Evolutionary conservation across 2,329 filamentous ascomycete genomes (phyloP).

Genomic region (Fusarium annulatum): DNA sequence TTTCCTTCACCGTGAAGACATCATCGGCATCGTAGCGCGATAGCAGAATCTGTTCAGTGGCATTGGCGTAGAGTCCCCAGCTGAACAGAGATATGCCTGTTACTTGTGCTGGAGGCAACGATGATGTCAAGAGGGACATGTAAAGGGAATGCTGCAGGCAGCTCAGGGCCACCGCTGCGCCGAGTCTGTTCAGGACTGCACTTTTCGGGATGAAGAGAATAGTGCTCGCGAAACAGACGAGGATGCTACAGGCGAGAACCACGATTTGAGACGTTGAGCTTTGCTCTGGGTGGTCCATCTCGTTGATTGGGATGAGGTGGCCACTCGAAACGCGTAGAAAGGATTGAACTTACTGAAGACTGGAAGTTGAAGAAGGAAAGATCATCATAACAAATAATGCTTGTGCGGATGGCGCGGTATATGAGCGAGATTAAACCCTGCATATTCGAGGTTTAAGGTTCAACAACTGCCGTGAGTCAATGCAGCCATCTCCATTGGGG

Average conservation of each 20-base stretch:
- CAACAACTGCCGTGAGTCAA: background rate
- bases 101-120: background rate
- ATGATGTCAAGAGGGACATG: background rate
- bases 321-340: background rate
- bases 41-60: background rate
- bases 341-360: background rate
- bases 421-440: background rate
- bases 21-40: background rate
- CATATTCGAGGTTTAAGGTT: background rate
- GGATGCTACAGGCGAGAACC: background rate
- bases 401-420: background rate
- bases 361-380: background rate
- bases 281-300: background rate
- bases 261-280: background rate
- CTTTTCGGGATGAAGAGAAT: background rate
- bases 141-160: background rate
- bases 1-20: rapidly evolving
- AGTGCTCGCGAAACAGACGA: rapidly evolving
- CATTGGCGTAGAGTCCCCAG: constrained; percentile 1
- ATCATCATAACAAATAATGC: background rate
- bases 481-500: background rate
- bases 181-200: background rate
- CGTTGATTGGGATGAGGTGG: too few species aligned
- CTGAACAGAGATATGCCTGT: background rate
- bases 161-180: background rate